A percentile compares a stretch with the other conserved stretches of the same genome.
Conservation (phyloP, 2,329 filamentous ascomycete genomes). For the Talaromyces sp. region DNA sequence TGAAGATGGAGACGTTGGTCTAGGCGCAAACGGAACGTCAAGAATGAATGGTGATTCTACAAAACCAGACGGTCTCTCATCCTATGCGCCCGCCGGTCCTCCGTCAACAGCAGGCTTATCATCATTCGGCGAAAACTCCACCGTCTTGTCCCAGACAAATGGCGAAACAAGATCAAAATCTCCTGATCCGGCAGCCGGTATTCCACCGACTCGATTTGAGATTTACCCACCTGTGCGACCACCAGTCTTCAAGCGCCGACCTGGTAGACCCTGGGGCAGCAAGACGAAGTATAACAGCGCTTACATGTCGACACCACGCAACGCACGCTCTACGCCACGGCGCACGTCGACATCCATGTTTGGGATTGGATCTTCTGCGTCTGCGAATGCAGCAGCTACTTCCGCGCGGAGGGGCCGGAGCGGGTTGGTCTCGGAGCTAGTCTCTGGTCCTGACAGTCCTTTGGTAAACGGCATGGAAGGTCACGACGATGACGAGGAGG, state of each 20-base stretch:
- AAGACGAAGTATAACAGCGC: constrained; percentile 26
- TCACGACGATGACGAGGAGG: neutral
- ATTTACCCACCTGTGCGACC: constrained; percentile 43
- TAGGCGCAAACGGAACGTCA: neutral
- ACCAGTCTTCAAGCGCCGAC: constrained; percentile 34
- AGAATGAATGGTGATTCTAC: constrained; percentile 18
- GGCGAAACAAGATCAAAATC: constrained; percentile 23
- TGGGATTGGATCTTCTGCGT: constrained; percentile 29
- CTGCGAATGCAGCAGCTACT: constrained; percentile 17
- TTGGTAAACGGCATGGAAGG: neutral
- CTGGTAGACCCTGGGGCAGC: constrained; percentile 38
- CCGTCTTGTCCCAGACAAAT: constrained; percentile 19
- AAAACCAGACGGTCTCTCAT: constrained; percentile 17
- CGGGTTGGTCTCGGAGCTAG: constrained; percentile 20
- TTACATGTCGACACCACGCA: constrained; percentile 30
- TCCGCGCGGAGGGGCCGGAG: constrained; percentile 33
- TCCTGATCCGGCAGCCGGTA: constrained; percentile 32
- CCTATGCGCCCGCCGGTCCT: constrained; percentile 32
- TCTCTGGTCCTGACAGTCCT: constrained; percentile 7
- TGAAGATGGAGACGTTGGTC: constrained; percentile 15
- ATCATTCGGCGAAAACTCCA: constrained; percentile 6
- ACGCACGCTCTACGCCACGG: constrained; percentile 38
- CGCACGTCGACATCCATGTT: constrained; percentile 27
- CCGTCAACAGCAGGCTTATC: constrained; percentile 33
- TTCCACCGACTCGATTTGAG: constrained; percentile 43